Conservation (phyloP, 495 filamentous ascomycete genomes). For the Daldinia caldariorum region DNA sequence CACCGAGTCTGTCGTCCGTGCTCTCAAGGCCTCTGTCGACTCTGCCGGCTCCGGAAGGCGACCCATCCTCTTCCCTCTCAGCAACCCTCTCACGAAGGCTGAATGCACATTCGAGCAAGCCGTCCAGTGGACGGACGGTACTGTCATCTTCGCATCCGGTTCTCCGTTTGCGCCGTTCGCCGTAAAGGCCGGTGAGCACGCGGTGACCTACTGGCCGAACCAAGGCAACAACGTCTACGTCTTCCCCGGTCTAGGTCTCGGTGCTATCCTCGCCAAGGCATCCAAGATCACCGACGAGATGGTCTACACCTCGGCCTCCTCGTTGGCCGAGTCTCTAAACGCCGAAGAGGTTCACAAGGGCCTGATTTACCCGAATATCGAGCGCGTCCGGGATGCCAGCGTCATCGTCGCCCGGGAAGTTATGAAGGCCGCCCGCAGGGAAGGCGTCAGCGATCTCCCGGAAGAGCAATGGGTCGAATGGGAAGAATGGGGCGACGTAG, state of each 20-base stretch:
- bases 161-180: conserved; percentile 87
- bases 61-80: conserved; percentile 93
- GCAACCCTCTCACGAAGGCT: conserved; percentile 93
- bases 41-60: conserved; percentile 76
- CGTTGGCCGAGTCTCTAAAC: conserved; percentile 80
- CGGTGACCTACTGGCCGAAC: conserved; percentile 82
- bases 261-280: conserved; percentile 90
- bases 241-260: conserved; percentile 96
- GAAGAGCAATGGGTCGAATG: conserved; percentile 85
- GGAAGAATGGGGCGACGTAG: conserved; percentile 79
- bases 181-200: conserved; percentile 69
- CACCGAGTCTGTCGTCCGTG: conserved; percentile 83
- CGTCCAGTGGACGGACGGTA: conserved; percentile 86
- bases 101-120: conserved; percentile 97
- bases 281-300: conserved; percentile 91
- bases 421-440: conserved; percentile 82
- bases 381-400: conserved; percentile 89
- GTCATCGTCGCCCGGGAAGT: conserved; percentile 89
- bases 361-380: conserved; percentile 92
- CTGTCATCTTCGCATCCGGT: conserved; percentile 91
- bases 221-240: conserved; percentile 95
- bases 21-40: conserved; percentile 73
- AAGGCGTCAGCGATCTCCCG: conserved; percentile 62
- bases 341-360: conserved; percentile 80
- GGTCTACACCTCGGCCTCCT: conserved; percentile 90